Conservation (phyloP, 345 rosid species). For the Brassica nigra region DNA sequence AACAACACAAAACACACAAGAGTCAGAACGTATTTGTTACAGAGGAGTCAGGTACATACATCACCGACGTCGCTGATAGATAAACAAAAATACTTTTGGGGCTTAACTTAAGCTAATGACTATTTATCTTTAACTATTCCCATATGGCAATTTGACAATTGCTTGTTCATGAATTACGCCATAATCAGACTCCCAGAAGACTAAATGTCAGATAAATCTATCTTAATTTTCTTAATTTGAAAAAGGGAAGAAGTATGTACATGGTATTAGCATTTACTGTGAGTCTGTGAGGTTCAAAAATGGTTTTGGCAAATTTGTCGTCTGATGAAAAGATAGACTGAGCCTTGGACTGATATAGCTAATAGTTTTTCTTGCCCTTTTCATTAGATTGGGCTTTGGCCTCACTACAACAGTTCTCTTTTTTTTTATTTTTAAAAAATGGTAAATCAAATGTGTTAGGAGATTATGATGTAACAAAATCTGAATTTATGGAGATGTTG, state of each 20-base stretch:
- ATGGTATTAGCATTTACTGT: neutral
- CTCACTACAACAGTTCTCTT: too few relatives aligned
- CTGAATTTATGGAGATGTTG: neutral
- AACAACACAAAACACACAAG: slow-evolving; percentile 1
- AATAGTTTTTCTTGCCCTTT: neutral
- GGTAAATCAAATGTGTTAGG: neutral
- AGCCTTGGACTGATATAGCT: neutral
- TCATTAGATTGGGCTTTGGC: neutral
- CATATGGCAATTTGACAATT: neutral
- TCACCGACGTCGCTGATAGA: neutral
- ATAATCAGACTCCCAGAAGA: neutral
- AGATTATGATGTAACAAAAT: neutral
- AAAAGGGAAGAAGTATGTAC: neutral
- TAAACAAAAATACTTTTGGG: neutral
- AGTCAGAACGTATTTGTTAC: slow-evolving; percentile 30
- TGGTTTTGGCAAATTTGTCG: neutral
- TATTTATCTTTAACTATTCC: neutral
- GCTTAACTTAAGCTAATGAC: neutral
- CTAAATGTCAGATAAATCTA: neutral
- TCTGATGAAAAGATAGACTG: neutral
- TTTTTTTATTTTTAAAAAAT: too few relatives aligned
- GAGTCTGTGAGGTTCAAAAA: neutral
- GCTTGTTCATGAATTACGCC: neutral
- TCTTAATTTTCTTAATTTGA: neutral
- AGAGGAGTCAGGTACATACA: slow-evolving; percentile 18